phyloP scores from a whole-genome alignment of 2,329 filamentous ascomycete genomes.

The Nemania sp. region DNA sequence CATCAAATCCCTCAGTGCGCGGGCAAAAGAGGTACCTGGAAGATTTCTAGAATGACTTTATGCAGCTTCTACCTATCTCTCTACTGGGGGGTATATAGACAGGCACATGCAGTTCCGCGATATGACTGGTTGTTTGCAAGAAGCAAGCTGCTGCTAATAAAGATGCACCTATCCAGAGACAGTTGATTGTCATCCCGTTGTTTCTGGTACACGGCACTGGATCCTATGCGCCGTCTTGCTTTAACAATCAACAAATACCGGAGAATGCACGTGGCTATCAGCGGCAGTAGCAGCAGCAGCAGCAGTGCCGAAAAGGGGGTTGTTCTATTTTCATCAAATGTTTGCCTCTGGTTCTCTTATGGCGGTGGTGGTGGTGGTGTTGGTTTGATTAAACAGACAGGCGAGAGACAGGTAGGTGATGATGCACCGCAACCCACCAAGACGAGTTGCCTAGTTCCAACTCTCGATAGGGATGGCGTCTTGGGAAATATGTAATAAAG shows the following conservation, averaged over 20 bases:
- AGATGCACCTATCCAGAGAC: constrained; percentile 21
- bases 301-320: constrained; percentile 3
- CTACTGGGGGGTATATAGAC: neutral
- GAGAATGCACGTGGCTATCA: neutral
- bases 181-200: constrained; percentile 4
- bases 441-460: constrained; percentile 6
- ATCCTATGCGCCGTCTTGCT: neutral
- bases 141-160: neutral
- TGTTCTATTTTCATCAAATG: constrained; percentile 7
- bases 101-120: neutral
- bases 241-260: neutral
- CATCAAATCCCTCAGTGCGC: neutral
- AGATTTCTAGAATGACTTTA: neutral
- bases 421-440: constrained; percentile 32
- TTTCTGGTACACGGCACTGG: neutral
- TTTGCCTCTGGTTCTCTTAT: neutral
- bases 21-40: neutral
- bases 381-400: constrained; percentile 13
- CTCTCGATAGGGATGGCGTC: neutral
- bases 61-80: constrained; percentile 1
- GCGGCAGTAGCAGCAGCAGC: neutral
- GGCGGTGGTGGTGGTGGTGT: too few relatives aligned
- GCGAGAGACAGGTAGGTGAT: too few relatives aligned
- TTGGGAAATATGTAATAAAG: constrained; percentile 19
- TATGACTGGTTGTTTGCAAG: constrained; percentile 7